phyloP scores from a whole-genome alignment of 1,139 yeast genomes.

The Candida sp. region DNA sequence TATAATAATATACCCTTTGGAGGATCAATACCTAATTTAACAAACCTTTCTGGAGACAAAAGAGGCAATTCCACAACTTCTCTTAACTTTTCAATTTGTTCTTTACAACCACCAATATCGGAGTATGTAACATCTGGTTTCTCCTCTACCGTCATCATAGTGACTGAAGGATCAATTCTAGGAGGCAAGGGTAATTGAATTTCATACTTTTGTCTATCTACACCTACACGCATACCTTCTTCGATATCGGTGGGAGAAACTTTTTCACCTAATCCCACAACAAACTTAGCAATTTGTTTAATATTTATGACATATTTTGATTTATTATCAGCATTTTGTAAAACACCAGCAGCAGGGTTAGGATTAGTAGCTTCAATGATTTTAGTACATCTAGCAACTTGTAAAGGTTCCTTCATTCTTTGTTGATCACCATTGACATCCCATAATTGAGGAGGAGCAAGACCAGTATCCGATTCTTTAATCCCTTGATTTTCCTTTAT shows the following conservation, averaged over 20 bases:
- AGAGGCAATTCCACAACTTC: conserved; percentile 97
- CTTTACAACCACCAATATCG: conserved; percentile 98
- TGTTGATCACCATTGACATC: conserved; percentile 96
- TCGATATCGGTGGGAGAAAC: conserved; percentile 98
- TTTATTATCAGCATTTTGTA: conserved; percentile 71
- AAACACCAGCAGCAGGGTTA: conserved; percentile 30
- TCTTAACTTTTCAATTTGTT: conserved; percentile 93
- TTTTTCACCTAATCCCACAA: conserved; percentile 93
- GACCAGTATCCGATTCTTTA: conserved; percentile 93
- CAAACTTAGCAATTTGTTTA: conserved; percentile 97
- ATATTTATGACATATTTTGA: conserved; percentile 93
- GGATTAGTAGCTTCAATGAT: conserved; percentile 66
- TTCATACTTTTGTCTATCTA: conserved; percentile 94
- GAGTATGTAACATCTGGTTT: conserved; percentile 90
- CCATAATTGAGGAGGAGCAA: conserved; percentile 96
- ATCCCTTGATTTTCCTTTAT: conserved; percentile 94
- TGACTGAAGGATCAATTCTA: conserved; percentile 93
- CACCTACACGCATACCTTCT: conserved; percentile 99
- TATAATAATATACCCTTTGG: conserved; percentile 95
- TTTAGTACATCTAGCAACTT: conserved; percentile 98
- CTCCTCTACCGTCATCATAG: conserved; percentile 99
- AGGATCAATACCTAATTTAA: conserved; percentile 94
- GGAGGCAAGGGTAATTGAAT: conserved; percentile 98
- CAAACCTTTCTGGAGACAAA: conserved; percentile 93
- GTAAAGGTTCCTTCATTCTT: conserved; percentile 88